Evolutionary conservation across 2,329 filamentous ascomycete species (phyloP), one percentile per base, ranked within the genome.

Genomic region (Metarhizium guizhouense): DNA sequence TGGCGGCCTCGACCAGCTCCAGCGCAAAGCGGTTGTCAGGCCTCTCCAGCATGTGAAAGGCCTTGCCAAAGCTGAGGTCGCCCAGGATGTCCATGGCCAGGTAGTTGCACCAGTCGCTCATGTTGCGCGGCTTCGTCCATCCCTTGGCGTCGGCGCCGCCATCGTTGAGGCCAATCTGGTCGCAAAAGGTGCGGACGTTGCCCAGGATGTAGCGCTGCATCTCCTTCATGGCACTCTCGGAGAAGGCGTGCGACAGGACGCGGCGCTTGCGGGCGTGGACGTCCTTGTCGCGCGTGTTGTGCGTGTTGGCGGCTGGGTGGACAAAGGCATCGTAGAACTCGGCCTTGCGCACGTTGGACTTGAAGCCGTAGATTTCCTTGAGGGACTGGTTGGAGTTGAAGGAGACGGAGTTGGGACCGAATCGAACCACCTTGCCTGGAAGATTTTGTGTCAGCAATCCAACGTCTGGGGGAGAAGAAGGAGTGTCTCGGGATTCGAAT

Each of bases 321-420:
- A 84, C 83, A 66, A 88, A 89, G 45, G 84, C 84, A 60, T 87
- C 80, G 73, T 90, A 90, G 72, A 89, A 89, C 61, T 84, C 78
- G 45, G 85, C 79, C 72, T 90, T 89, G 69, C 78, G 74, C 34
- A 86, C 81, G 58, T 85, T 85, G 66, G 80, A 70, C 51, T 76
- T 75, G 73, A 84, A 82, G 60, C 83, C 82, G 70, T 86, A 85
- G 58, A 87, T 85, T 18, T 83, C 79, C 67, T 83, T 82, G 56
- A 89, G 74, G 1, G 87, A 86, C 7, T 79, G 78, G 58, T 80
- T 80, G 54, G 83, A 85, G 76, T 94, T 93, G 73, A 95, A 82
- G 1, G 85, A 89, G 47, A 95, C 73, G 58, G 82, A 83, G 69
- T 90, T 90, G 48, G 90, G 90, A 0, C 87, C 87, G 61, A 87